Evolutionary conservation across 2,329 filamentous ascomycete species (phyloP), one percentile per base, ranked within the genome.

Genomic region (Fusarium brachygibbosum): DNA sequence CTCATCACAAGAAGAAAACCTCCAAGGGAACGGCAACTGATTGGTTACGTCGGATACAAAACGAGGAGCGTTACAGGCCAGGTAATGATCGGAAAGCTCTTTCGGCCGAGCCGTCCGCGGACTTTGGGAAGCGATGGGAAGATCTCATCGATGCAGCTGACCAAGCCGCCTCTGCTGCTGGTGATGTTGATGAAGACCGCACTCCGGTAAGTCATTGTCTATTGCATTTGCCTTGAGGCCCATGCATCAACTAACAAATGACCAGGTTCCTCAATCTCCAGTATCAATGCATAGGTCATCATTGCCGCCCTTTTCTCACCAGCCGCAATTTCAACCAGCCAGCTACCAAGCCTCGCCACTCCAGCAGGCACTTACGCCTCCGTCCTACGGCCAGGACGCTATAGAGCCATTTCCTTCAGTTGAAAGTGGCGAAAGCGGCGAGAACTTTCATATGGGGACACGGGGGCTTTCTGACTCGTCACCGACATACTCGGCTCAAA

Each of bases 111-210:
- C 94, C 94, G 25, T 88, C 91, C 58, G 89, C 88, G 21, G 91
- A 92, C 63, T 92, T 92, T 80, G 94, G 93, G 70, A 97, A 96
- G 82, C 87, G 95, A 75, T 98, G 95, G 96, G 93, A 97, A 80
- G 95, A 98, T 79, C 85, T 98, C 64, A 97, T 98, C 70, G 94
- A 98, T 80, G 95, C 95, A 53, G 95, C 93, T 37, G 81, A 82
- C 63, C 80, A 82, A 57, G 81, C 87, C 56, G 94, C 95, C 32
- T 97, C 93, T 66, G 94, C 94, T 29, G 97, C 93, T 5, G 94
- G 97, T 81, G 95, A 91, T 74, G 87, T 96, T 76, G 93, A 97
- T 78, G 94, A 94, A 76, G 94, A 97, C 79, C 88, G 95, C 77
- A 97, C 93, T 78, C 93, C 93, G 76, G 93, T 97, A 87, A 28